Evolutionary conservation across 768 basidiomycete species (phyloP).

Genomic region (Boletus subcaerulescens): DNA sequence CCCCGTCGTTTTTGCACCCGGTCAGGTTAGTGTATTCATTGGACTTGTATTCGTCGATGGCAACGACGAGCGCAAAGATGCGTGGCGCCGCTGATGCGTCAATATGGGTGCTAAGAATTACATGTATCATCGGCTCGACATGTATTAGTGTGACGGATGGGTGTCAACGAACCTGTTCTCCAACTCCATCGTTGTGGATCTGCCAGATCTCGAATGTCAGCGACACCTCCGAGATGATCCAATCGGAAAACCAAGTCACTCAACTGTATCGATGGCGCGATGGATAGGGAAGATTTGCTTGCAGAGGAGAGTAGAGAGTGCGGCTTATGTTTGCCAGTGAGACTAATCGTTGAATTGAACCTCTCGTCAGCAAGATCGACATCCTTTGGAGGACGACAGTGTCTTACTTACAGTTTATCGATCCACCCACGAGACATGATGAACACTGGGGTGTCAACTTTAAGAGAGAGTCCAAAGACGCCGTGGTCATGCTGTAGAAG

Average conservation of each 20-base stretch:
- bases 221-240: neutral
- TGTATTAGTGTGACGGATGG: too few species aligned
- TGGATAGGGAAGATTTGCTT: too few species aligned
- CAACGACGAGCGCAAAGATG: conserved; percentile 19
- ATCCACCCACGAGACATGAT: conserved; percentile 4
- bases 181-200: conserved; percentile 3
- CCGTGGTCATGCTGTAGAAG: neutral
- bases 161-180: conserved; percentile 3
- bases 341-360: neutral
- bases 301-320: neutral
- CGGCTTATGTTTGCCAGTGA: neutral
- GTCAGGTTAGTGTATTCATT: neutral
- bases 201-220: conserved; percentile 2
- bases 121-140: too few species aligned
- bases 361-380: neutral
- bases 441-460: neutral
- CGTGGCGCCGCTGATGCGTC: conserved; percentile 1
- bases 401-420: conserved; percentile 6
- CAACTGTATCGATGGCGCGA: conserved; percentile 3
- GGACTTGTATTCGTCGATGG: conserved; percentile 11
- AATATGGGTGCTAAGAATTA: neutral
- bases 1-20: conserved; percentile 20
- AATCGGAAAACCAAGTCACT: neutral
- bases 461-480: neutral
- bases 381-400: neutral